phyloP scores from a whole-genome alignment of 352 stramenopile genomes.

The Pythium myriotylum region DNA sequence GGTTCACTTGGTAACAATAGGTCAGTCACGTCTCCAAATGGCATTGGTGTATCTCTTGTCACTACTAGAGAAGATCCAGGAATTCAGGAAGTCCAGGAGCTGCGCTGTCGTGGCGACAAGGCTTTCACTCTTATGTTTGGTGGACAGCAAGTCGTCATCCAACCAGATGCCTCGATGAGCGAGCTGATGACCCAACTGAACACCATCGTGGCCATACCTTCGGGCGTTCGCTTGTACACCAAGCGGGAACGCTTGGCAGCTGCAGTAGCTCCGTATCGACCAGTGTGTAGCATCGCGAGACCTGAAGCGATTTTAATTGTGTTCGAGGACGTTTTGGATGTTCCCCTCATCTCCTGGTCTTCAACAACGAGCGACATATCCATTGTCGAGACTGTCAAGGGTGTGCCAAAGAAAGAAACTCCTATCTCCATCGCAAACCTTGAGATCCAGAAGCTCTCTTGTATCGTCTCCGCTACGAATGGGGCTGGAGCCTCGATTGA shows the following conservation, averaged over 20 bases:
- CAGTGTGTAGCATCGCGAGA: conserved; percentile 63
- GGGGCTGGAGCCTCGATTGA: conserved; percentile 47
- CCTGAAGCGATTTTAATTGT: conserved; percentile 49
- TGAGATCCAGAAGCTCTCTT: conserved; percentile 59
- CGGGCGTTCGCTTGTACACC: conserved; percentile 49
- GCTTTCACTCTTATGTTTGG: conserved; percentile 55
- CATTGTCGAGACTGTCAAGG: conserved; percentile 63
- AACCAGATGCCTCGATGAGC: conserved; percentile 43
- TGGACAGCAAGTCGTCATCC: conserved; percentile 25
- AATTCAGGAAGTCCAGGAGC: conserved; percentile 68
- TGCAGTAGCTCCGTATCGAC: conserved; percentile 35
- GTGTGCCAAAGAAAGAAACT: conserved; percentile 32
- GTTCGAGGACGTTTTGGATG: conserved; percentile 60
- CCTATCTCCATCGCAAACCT: conserved; percentile 55
- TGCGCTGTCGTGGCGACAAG: conserved; percentile 51
- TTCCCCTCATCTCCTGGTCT: conserved; percentile 55
- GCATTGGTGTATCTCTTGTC: conserved; percentile 52
- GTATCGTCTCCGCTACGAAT: conserved; percentile 40
- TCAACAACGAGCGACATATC: conserved; percentile 61
- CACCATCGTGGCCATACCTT: conserved; percentile 36
- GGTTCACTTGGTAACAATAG: conserved; percentile 76
- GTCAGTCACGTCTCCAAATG: conserved; percentile 49
- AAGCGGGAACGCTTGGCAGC: conserved; percentile 29
- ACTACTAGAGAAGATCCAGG: conserved; percentile 62
- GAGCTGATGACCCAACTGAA: conserved; percentile 63